phyloP scores from a whole-genome alignment of 1,284 basidiomycete species.

The Marasmius sp. region DNA sequence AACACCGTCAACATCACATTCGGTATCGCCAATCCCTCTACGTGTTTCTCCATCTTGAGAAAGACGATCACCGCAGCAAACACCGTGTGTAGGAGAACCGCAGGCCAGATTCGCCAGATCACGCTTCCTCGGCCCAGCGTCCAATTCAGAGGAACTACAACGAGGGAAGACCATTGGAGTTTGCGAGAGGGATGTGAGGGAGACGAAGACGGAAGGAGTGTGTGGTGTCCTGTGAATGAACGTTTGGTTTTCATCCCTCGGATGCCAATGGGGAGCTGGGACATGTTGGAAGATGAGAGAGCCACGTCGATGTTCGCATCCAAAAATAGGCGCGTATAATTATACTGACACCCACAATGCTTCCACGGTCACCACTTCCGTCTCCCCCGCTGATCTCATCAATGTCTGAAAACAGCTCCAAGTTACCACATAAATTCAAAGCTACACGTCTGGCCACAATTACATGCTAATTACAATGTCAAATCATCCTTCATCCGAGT shows the following conservation, averaged over 20 bases:
- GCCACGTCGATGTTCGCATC: too few species aligned
- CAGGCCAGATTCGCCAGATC: constrained; percentile 68
- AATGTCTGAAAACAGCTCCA: too few species aligned
- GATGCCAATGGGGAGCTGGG: too few species aligned
- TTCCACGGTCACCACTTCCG: too few species aligned
- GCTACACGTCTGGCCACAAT: too few species aligned
- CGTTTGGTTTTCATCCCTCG: background rate
- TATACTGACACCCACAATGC: too few species aligned
- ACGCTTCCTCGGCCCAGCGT: constrained; percentile 64
- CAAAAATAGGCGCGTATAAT: too few species aligned
- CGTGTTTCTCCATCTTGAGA: background rate
- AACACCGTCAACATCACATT: constrained; percentile 62
- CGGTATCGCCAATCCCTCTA: constrained; percentile 43
- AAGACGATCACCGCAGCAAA: constrained; percentile 50
- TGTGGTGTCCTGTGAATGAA: background rate
- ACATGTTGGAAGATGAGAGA: background rate
- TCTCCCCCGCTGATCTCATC: too few species aligned
- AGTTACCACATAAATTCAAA: too few species aligned
- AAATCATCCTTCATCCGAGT: too few species aligned
- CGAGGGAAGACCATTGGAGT: background rate
- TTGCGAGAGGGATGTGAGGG: background rate
- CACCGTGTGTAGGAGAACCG: constrained; percentile 57
- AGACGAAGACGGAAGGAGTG: background rate
- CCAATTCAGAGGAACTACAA: constrained; percentile 31
- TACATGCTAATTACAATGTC: too few species aligned